These are phyloP conservation scores for Daldinia concentrica DNA, from an alignment of 495 filamentous ascomycete genomes.

Conservation along the genomic window DNA sequence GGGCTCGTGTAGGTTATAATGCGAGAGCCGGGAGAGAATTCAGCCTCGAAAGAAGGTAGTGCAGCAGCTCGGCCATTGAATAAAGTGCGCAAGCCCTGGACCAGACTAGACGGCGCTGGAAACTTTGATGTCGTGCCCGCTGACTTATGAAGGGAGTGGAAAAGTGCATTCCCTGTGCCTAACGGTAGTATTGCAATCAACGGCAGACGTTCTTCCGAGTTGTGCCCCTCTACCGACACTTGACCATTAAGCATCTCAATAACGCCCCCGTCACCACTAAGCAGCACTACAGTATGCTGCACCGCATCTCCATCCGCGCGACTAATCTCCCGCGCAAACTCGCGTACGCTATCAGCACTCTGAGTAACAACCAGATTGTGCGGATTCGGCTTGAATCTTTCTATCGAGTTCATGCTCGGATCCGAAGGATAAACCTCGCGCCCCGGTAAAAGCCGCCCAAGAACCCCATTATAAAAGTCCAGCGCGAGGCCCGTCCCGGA, in stretches of 20 bases:
- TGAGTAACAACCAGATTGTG: conserved; percentile 67
- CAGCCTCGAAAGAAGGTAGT: conserved; percentile 66
- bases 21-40: conserved; percentile 72
- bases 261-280: conserved; percentile 88
- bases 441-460: conserved; percentile 67
- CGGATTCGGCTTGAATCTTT: conserved; percentile 30
- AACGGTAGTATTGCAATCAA: conserved; percentile 74
- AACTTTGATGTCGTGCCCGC: conserved; percentile 22
- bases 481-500: conserved; percentile 74
- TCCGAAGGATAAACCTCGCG: conserved; percentile 34
- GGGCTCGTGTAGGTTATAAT: conserved; percentile 49
- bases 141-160: conserved; percentile 68
- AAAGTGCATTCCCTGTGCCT: conserved; percentile 91
- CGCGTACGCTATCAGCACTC: conserved; percentile 65
- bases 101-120: conserved; percentile 46
- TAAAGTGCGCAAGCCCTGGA: conserved; percentile 65
- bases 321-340: conserved; percentile 64
- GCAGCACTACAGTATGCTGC: conserved; percentile 68
- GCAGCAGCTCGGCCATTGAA: conserved; percentile 58
- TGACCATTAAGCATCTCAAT: conserved; percentile 77
- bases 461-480: conserved; percentile 62
- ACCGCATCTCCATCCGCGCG: conserved; percentile 45
- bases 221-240: not conserved
- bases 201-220: conserved; percentile 50
- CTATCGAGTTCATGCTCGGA: not conserved